Base-by-base conservation (phyloP, 129 eudicot genomes). In the Tanacetum coccineum region DNA sequence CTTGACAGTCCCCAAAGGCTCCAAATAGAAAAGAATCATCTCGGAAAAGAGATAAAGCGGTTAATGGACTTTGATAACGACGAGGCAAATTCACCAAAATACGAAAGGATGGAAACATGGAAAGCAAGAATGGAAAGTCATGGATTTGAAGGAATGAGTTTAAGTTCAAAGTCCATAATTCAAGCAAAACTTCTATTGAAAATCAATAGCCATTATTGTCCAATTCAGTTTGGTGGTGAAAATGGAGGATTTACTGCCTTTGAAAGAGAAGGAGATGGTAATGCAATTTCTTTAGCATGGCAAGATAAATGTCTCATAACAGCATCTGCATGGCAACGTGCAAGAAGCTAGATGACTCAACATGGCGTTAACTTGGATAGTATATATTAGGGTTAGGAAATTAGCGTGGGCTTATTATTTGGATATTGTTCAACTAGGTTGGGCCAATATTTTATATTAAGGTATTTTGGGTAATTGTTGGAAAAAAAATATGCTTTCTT, bases 111-210 rank as follows among this genome's bases (percentile, higher is more conserved):
- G 84, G 88, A 87, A 63, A 84, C 84, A 18, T 87, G 95, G 91
- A 84, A 74, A 67, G 81, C 67, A 19, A 82, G 95, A 70, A 81
- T 87, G 91, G 86, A 79, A 75, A 72, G 70, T 40, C 84, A 74
- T 54, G 88, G 91, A 40, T 87, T 82, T 78, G 52, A 28, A 51
- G 84, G 90, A 12, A 48, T 63, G 55, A 53, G 56, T 50, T 21
- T 81, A 36, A 87, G 95, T 70, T 81, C 88, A 1, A 84, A 62
- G 69, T 52, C 86, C 39, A 59, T 74, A 46, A 81, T 84, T 58
- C 95, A 87, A 68, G 95, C 95, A 54, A 87, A 84, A 56, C 62
- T 87, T 20, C 59, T 87, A 42, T 54, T 87, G 75, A 87, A 78
- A 70, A 81, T 84, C 3, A 85, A 75, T 45, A 84, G 84, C 78